phyloP scores from a whole-genome alignment of 2,329 filamentous ascomycete species.

The Chaetothyriales sp. region DNA sequence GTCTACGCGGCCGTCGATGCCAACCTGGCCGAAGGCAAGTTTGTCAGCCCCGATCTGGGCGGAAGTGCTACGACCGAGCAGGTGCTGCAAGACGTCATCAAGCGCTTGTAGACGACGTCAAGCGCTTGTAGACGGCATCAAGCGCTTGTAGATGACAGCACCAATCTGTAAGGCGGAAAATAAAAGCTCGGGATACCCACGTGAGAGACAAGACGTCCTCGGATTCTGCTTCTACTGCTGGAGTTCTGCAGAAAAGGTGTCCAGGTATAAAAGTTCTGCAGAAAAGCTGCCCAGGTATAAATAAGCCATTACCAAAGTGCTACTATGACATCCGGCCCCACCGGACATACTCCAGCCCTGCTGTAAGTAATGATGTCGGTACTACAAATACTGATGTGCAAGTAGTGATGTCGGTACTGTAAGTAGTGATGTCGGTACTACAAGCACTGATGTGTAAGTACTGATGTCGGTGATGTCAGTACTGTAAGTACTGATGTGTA shows the following conservation, averaged over 20 bases:
- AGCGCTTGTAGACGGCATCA: background rate
- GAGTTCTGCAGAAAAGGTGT: no score
- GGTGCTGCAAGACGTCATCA: slow-evolving; percentile 76
- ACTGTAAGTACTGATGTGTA: background rate
- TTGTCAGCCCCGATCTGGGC: slow-evolving; percentile 80
- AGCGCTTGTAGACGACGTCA: slow-evolving; percentile 50
- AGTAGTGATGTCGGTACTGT: no score
- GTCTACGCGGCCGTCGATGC: slow-evolving; percentile 89
- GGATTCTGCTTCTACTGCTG: no score
- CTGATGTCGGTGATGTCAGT: background rate
- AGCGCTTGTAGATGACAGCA: background rate
- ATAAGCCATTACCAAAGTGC: background rate
- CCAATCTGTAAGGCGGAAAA: background rate
- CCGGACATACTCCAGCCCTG: background rate
- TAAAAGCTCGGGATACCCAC: background rate
- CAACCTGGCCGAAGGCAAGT: slow-evolving; percentile 68
- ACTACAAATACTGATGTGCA: no score
- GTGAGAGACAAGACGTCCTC: background rate
- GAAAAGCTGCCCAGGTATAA: background rate
- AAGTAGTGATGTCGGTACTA: background rate
- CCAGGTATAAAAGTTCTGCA: background rate
- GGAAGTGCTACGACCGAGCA: slow-evolving; percentile 74
- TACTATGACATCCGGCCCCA: background rate
- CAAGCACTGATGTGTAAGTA: no score
- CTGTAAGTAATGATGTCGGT: background rate